Evolutionary conservation across 148 eudicot genomes (phyloP), one percentile per base, ranked within the genome.

Genomic region (Rhododendron simsii): DNA sequence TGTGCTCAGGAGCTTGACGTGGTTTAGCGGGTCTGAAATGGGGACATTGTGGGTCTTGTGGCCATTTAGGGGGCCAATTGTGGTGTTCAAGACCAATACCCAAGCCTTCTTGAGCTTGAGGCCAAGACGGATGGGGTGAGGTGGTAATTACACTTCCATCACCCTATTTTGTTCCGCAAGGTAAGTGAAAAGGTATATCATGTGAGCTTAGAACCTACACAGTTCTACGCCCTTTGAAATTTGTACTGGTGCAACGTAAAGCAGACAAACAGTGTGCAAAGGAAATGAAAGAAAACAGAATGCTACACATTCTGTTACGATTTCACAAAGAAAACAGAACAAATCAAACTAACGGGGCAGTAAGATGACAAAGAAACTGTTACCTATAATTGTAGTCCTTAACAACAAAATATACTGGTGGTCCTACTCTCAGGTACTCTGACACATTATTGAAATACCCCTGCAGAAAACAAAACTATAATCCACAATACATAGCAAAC

Each of bases 361-460:
- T 57, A 80, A 45, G 18, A 81, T 63, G 11, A 81, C 6, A 63
- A 57, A 26, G 20, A 84, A 78, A 39, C 53, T 83, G 75, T 53
- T 87, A 93, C 96, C 96, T 93, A 89, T 94, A 94, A 89, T 94
- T 94, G 84, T 90, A 94, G 88, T 92, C 90, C 86, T 89, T 91
- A 78, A 92, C 96, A 30, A 94, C 94, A 85, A 94, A 92, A 88
- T 92, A 94, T 80, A 94, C 85, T 74, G 96, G 96, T 63, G 96
- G 94, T 77, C 96, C 96, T 82, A 94, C 92, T 89, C 93, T 90
- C 44, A 94, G 91, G 85, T 94, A 89, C 81, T 91, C 94, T 57
- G 93, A 73, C 87, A 94, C 65, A 81, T 91, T 85, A 86, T 84
- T 90, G 85, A 92, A 94, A 90, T 94, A 94, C 21, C 92, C 93